Percentiles rank a stretch among this genome's conserved stretches.
Evolutionary conservation across 2,329 filamentous ascomycete species (phyloP).

Genomic region (Ophiostoma angusticollis): DNA sequence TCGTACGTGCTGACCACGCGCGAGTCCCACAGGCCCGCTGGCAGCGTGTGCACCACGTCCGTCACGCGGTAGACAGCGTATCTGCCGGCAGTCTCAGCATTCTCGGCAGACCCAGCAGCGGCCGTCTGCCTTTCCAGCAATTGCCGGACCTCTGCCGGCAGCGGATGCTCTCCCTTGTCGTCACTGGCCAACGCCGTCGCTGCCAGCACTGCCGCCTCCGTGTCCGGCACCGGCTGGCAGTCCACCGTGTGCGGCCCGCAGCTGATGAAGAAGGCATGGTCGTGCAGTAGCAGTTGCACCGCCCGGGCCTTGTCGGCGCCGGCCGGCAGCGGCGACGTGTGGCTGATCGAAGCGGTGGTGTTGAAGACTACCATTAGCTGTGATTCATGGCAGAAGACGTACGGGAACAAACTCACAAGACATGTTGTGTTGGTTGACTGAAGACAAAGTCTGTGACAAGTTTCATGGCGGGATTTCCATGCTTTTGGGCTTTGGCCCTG

Average conservation of each 20-base stretch:
- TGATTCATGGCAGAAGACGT: no score
- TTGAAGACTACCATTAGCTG: no score
- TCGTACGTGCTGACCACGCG: conserved; percentile 42
- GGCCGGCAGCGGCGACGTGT: conserved; percentile 30
- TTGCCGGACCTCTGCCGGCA: conserved; percentile 8
- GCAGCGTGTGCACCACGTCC: conserved; percentile 37
- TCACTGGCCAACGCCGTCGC: conserved; percentile 19
- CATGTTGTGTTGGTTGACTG: conserved; percentile 15
- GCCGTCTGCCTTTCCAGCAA: conserved; percentile 3
- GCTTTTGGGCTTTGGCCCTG: no score
- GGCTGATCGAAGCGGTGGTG: conserved; percentile 28
- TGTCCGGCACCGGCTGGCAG: conserved; percentile 24
- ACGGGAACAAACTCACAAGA: no score
- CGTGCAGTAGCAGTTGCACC: conserved; percentile 37
- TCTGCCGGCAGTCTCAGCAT: not conserved
- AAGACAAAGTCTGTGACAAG: no score
- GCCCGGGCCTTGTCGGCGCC: conserved; percentile 23
- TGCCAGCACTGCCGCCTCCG: conserved; percentile 18
- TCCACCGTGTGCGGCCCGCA: conserved; percentile 39
- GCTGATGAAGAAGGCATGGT: conserved; percentile 37
- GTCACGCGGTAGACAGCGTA: conserved; percentile 34
- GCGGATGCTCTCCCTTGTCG: conserved; percentile 8
- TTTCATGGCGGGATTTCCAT: no score
- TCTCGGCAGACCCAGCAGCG: conserved; percentile 19
- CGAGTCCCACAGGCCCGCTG: conserved; percentile 42